These are phyloP conservation scores for Bruguiera hainesii DNA, from an alignment of 441 rosid genomes.

Conservation along the genomic window DNA sequence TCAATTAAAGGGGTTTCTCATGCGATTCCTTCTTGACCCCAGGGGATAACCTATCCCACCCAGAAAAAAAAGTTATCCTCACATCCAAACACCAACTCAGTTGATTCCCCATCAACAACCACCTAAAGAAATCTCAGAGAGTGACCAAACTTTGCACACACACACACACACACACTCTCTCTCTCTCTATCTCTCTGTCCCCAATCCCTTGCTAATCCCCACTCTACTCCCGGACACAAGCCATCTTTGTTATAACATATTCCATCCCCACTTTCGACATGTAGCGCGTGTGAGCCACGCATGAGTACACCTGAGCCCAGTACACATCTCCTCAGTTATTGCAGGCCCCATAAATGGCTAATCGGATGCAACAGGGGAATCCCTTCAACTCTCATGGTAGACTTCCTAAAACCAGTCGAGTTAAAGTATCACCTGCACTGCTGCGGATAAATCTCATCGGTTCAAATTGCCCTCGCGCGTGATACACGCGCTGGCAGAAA, in stretches of 20 bases:
- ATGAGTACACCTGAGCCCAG: neutral
- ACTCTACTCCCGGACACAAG: conserved; percentile 11
- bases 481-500: neutral
- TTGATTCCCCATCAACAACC: conserved; percentile 26
- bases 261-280: neutral
- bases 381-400: neutral
- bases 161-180: no score
- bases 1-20: neutral
- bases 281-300: conserved; percentile 5
- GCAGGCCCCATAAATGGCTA: neutral
- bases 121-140: conserved; percentile 15
- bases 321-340: neutral
- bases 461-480: neutral
- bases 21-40: neutral
- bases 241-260: conserved; percentile 6
- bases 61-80: conserved; percentile 6
- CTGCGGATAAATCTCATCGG: neutral
- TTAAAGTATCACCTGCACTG: neutral
- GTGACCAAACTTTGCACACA: conserved; percentile 18
- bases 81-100: conserved; percentile 20
- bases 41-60: neutral
- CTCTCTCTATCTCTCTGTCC: neutral
- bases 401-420: neutral
- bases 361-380: neutral
- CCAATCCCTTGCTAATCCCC: conserved; percentile 5